Conservation (phyloP, 1,284 basidiomycete species). For the Cutaneotrichosporon dermatis region DNA sequence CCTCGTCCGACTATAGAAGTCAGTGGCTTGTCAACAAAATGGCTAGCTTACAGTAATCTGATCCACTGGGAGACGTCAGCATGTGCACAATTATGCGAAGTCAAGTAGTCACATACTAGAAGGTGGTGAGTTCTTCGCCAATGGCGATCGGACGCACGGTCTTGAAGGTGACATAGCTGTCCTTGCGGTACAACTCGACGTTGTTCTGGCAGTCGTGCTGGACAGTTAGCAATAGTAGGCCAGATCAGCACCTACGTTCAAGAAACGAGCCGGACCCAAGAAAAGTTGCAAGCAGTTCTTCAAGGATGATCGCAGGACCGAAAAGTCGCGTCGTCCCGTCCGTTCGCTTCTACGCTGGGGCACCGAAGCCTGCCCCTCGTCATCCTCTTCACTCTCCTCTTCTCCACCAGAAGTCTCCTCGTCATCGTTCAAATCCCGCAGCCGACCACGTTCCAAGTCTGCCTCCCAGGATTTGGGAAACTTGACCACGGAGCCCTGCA, state of each 20-base stretch:
- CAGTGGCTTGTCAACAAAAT: not conserved
- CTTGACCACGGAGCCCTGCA: conserved; percentile 41
- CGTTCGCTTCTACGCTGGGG: conserved; percentile 28
- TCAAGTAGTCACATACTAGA: conserved; percentile 33
- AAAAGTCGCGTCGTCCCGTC: conserved; percentile 44
- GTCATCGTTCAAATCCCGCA: conserved; percentile 35
- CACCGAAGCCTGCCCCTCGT: not conserved
- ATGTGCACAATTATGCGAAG: not conserved
- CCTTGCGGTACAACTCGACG: conserved; percentile 40
- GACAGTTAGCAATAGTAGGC: not conserved
- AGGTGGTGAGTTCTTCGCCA: conserved; percentile 46
- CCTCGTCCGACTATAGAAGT: conserved; percentile 30
- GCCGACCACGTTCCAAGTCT: conserved; percentile 31
- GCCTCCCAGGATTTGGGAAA: conserved; percentile 40
- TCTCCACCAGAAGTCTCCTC: conserved; percentile 24
- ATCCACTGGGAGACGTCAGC: conserved; percentile 23
- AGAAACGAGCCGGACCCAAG: conserved; percentile 46
- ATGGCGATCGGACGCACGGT: conserved; percentile 34
- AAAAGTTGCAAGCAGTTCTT: conserved; percentile 44
- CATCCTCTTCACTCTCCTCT: conserved; percentile 8
- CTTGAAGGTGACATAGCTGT: conserved; percentile 42
- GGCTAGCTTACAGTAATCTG: conserved; percentile 35
- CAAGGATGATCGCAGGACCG: conserved; percentile 44
- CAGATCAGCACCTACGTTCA: conserved; percentile 37
- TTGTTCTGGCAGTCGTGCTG: conserved; percentile 49